Base-by-base conservation (phyloP, 169 alveolate species). In the Eimeria acervulina region DNA sequence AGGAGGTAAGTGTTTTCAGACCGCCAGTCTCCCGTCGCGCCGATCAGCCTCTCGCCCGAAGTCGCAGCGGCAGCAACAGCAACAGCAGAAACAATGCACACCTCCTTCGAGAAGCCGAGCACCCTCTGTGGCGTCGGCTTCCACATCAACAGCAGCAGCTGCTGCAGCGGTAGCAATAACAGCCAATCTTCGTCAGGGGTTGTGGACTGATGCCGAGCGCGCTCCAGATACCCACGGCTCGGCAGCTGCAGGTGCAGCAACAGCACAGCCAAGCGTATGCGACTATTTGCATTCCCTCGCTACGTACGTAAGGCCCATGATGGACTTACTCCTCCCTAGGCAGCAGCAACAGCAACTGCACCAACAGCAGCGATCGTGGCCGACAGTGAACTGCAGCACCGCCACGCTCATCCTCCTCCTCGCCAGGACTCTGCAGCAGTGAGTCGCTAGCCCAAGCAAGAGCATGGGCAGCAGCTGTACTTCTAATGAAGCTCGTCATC, bases 381-480 rank as follows among this genome's bases (percentile, higher is more conserved):
- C 93, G 40, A 21, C 6, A n/a, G 33, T 87, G 19, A 87, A 83
- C 93, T 87, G 93, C 81, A 63, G 83, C 83, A 87, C 93, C 66
- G 83, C 93, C 63, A 87, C 93, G 26, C 93, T 87, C 66, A 87
- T 87, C 80, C 80, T 87, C 44, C 93, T 87, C 19, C 93, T 87
- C 63, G 72, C 93, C 55, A 87, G 93, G 93, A 61, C 93, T 12
- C 28, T 87, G 81, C 93, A 87, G 40, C 93, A 87, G 93, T 87
- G 68, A 33, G 93, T 31, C 80, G 12, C 61, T 70, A 23, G 83
- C 83, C 91, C 36, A 5, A 51, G 78, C 92, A 12, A 63, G 55
- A 33, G 55, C 55, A 84, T 51, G 31, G 26, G 21, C 78, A 10
- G 52, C 38, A 42, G 63, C 68, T 80, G 76, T 7, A 3, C 74